These are phyloP conservation scores for Ocimum tenuiflorum DNA, from an alignment of 257 asterid species.

Conservation along the genomic window DNA sequence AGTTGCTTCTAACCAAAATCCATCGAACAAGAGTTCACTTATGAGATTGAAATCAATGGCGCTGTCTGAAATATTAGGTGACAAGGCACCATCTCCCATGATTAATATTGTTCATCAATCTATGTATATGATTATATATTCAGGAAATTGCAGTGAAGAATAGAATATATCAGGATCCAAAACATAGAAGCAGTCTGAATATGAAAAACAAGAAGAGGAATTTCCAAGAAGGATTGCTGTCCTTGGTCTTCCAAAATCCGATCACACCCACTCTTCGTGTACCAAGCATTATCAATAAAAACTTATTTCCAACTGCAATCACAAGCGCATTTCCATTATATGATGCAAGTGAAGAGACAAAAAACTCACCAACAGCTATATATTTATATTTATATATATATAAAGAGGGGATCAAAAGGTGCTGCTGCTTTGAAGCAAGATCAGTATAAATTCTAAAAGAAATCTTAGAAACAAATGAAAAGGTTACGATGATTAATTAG, in stretches of 20 bases:
- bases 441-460: no score
- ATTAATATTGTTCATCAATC: constrained; percentile 10
- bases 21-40: constrained; percentile 54
- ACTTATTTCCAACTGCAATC: constrained; percentile 36
- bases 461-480: not conserved
- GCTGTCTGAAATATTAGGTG: constrained; percentile 34
- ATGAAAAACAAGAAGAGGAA: constrained; percentile 41
- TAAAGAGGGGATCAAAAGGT: no score
- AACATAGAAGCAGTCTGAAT: constrained; percentile 39
- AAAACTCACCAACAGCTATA: no score
- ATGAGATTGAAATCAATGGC: constrained; percentile 38
- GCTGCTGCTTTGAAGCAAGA: no score
- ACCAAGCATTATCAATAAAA: constrained; percentile 35
- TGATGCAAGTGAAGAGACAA: no score
- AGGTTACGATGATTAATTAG: not conserved
- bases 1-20: constrained; percentile 62
- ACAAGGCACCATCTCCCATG: constrained; percentile 50
- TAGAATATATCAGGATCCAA: constrained; percentile 37
- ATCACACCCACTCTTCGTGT: constrained; percentile 17
- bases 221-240: constrained; percentile 40
- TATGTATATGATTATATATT: constrained; percentile 7
- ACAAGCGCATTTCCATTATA: not conserved
- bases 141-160: not conserved
- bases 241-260: constrained; percentile 47
- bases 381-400: no score